These are phyloP conservation scores for Martensiomyces pterosporus DNA, from an alignment of 192 early-diverging fungal species.

Conservation along the genomic window DNA sequence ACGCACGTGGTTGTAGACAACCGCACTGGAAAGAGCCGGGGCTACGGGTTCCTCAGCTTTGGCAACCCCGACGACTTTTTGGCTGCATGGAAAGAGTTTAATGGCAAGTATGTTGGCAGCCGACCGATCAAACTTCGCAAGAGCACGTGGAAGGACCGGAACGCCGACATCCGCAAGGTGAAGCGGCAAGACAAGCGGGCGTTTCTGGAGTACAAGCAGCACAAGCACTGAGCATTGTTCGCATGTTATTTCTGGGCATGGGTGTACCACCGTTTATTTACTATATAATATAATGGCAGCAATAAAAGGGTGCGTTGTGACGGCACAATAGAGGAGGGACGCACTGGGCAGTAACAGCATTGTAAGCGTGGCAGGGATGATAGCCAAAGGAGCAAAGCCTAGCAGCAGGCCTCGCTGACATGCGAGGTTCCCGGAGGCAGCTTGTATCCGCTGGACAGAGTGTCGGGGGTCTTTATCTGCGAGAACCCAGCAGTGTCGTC, in stretches of 20 bases:
- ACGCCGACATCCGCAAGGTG: conserved; percentile 62
- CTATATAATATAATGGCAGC: background rate
- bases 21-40: conserved; percentile 76
- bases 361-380: too few relatives aligned
- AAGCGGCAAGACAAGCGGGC: conserved; percentile 43
- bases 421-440: conserved; percentile 19
- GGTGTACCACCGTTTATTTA: background rate
- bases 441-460: conserved; percentile 7
- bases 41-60: conserved; percentile 95
- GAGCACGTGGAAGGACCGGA: conserved; percentile 89
- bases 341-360: too few relatives aligned
- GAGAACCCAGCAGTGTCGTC: conserved; percentile 2
- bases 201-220: conserved; percentile 29
- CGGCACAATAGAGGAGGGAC: too few relatives aligned
- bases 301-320: too few relatives aligned
- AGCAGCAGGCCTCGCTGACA: conserved; percentile 42
- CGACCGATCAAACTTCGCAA: conserved; percentile 92
- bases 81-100: conserved; percentile 90
- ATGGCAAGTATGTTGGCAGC: conserved; percentile 96
- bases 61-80: conserved; percentile 88
- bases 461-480: conserved; percentile 11
- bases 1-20: conserved; percentile 85
- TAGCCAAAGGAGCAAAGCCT: background rate
- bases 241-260: too few relatives aligned
- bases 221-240: conserved; percentile 18